Evolutionary conservation across 1,284 basidiomycete species (phyloP).

Genomic region (Cutaneotrichosporon cavernicola): DNA sequence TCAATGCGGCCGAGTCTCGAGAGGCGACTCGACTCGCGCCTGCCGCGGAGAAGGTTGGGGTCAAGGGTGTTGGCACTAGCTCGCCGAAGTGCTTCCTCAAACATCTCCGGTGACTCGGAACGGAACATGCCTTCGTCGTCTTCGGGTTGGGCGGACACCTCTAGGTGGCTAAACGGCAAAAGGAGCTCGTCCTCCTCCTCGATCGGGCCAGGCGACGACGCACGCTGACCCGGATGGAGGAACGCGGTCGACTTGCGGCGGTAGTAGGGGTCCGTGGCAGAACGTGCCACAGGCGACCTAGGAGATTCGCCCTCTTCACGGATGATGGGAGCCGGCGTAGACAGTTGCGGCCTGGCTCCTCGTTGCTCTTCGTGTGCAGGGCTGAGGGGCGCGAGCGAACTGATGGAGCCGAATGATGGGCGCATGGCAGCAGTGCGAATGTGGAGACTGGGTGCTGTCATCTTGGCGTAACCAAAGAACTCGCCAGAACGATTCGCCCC

Average conservation of each 20-base stretch:
- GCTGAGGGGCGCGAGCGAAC: background rate
- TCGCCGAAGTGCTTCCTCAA: conserved; percentile 21
- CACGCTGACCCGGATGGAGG: conserved; percentile 17
- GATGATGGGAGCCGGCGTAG: conserved; percentile 31
- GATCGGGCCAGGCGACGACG: conserved; percentile 43
- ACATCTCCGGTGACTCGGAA: conserved; percentile 26
- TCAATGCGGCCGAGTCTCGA: conserved; percentile 4
- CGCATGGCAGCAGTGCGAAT: background rate
- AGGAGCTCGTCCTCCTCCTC: conserved; percentile 36
- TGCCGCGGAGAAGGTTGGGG: conserved; percentile 33
- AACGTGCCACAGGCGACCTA: conserved; percentile 18
- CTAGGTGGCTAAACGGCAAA: conserved; percentile 17
- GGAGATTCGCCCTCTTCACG: conserved; percentile 30
- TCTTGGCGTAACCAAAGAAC: conserved; percentile 82
- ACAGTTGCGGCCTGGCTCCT: conserved; percentile 8
- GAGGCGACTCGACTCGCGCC: conserved; percentile 16
- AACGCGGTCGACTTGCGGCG: conserved; percentile 11
- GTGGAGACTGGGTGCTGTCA: conserved; percentile 44
- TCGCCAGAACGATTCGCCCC: conserved; percentile 78
- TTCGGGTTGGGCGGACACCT: conserved; percentile 5
- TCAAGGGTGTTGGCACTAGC: conserved; percentile 35
- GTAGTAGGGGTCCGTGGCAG: conserved; percentile 21
- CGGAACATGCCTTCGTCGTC: conserved; percentile 17
- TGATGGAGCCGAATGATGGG: conserved; percentile 24
- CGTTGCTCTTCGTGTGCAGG: background rate